A percentile compares a stretch with the other conserved stretches of the same genome.
Conservation (phyloP, 257 asterid species). For the Primulina tabacum region DNA sequence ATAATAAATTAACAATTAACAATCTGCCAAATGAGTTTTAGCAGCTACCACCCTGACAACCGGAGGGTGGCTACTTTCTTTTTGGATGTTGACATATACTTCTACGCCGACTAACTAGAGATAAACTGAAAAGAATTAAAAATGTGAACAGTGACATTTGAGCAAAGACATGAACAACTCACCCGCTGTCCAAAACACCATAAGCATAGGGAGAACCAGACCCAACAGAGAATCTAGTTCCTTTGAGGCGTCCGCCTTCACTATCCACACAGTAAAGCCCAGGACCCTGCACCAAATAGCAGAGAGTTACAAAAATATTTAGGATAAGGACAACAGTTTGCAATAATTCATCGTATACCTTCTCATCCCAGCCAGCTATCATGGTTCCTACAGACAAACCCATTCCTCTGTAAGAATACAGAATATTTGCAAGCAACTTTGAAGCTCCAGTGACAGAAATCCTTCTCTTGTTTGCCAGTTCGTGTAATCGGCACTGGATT, state of each 20-base stretch:
- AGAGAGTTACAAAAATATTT: slow-evolving; percentile 9
- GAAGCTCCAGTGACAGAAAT: slow-evolving; percentile 94
- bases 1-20: too few relatives aligned
- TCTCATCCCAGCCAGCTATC: slow-evolving; percentile 99
- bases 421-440: slow-evolving; percentile 81
- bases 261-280: slow-evolving; percentile 93
- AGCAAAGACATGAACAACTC: slow-evolving; percentile 25
- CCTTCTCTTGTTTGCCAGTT: slow-evolving; percentile 91
- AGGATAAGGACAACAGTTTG: neutral
- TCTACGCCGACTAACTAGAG: neutral
- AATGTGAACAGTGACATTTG: slow-evolving; percentile 1
- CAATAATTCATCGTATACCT: slow-evolving; percentile 43
- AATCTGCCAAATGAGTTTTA: neutral
- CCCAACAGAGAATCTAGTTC: slow-evolving; percentile 91
- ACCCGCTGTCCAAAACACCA: slow-evolving; percentile 95
- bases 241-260: slow-evolving; percentile 97
- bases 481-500: slow-evolving; percentile 86
- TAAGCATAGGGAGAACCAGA: slow-evolving; percentile 99
- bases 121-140: neutral
- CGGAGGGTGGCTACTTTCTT: too few relatives aligned
- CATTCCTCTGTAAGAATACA: slow-evolving; percentile 93
- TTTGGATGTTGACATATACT: too few relatives aligned
- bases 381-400: slow-evolving; percentile 93
- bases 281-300: slow-evolving; percentile 66
- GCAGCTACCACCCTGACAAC: neutral